Evolutionary conservation across 208 protist genomes (phyloP), one percentile per base, ranked within the genome.

Genomic region (Vickermania ingenoplastis): DNA sequence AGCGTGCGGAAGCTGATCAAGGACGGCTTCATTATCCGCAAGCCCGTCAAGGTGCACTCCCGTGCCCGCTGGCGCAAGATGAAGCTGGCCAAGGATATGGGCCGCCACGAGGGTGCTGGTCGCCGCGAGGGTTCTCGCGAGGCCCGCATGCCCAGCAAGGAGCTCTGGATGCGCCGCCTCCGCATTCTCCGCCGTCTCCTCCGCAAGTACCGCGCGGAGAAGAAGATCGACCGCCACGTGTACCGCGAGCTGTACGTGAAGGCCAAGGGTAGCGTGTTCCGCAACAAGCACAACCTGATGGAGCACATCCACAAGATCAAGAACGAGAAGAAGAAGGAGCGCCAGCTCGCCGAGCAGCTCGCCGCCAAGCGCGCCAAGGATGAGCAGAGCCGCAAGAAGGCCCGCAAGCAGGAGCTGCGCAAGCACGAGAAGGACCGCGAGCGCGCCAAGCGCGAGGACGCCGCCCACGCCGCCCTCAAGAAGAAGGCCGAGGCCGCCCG

Each of bases 181-280:
- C n/a, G n/a, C n/a, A n/a, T n/a, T n/a, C n/a, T n/a, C n/a, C n/a
- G n/a, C n/a, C n/a, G n/a, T n/a, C n/a, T n/a, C n/a, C n/a, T 99
- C 41, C 72, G 71, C 65, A 99, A 98, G 83, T 99, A 99, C 91
- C 86, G 98, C 67, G 95, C 97, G 69, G 68, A 80, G 48, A 94
- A 97, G 70, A 99, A 99, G 91, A 98, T 99, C 74, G 95, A 99
- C 81, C 94, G 84, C 67, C 89, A 98, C 77, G 68, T 98, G 45
- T 99, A 99, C 92, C 96, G 96, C 77, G 81, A 97, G 57, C 81
- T 99, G 52, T 99, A 99, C 86, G 52, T 98, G 56, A 97, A 97
- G 79, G 69, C 79, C 45, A 99, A 99, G 90, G 98, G 98, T 97
- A 99, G 99, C 89, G 92, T 96, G 54, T 99, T 99, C 97, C 98